Percentiles rank a stretch among this genome's conserved stretches.
These are phyloP conservation scores for Verticillium tricorpus DNA, from an alignment of 2,329 filamentous ascomycete species.

Conservation along the genomic window DNA sequence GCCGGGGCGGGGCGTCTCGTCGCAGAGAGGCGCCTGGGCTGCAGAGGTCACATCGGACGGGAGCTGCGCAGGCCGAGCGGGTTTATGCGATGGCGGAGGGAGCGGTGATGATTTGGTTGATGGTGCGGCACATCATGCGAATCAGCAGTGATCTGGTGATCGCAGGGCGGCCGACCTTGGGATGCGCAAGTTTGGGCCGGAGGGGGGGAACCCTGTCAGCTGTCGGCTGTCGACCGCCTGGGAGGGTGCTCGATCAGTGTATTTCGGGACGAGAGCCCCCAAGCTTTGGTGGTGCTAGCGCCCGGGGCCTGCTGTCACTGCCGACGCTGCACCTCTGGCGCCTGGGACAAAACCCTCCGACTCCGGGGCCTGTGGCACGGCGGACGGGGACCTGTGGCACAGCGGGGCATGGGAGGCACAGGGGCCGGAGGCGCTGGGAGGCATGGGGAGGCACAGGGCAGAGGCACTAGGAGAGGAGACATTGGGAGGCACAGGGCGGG, in stretches of 20 bases:
- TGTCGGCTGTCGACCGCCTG: no score
- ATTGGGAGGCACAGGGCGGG: neutral
- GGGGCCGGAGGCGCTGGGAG: no score
- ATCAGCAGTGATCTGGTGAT: neutral
- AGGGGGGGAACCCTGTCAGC: neutral
- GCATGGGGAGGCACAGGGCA: no score
- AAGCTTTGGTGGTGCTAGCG: neutral
- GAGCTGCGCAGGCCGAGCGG: neutral
- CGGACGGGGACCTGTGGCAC: no score
- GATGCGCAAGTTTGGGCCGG: neutral
- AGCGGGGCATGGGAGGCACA: neutral
- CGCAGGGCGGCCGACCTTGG: neutral
- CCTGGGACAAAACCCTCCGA: neutral
- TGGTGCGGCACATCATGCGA: neutral
- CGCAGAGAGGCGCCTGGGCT: neutral
- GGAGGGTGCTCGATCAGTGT: neutral
- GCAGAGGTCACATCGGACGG: neutral
- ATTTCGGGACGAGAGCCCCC: neutral
- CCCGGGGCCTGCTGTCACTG: neutral
- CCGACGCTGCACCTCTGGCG: no score
- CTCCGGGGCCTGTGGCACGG: neutral
- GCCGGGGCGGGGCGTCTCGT: neutral
- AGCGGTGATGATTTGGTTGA: neutral
- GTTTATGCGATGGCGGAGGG: neutral
- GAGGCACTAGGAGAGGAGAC: no score